Conservation (phyloP, 2,329 filamentous ascomycete species). For the Cadophora sp. region DNA sequence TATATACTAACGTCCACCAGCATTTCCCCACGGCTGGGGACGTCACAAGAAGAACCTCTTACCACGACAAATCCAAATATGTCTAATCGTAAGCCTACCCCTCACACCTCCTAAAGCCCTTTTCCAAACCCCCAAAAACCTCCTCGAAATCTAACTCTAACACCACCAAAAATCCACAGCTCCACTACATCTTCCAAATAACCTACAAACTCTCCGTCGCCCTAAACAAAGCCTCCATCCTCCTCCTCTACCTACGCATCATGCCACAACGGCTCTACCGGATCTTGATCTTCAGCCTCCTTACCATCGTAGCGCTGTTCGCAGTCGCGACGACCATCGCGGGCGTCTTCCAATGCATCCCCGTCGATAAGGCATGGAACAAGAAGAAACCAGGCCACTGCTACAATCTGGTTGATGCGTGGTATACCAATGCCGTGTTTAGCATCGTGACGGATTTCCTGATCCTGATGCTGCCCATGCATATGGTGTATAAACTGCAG, state of each 20-base stretch:
- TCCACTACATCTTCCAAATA: constrained; percentile 32
- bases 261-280: constrained; percentile 28
- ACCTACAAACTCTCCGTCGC: constrained; percentile 31
- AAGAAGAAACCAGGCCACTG: constrained; percentile 27
- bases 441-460: constrained; percentile 30
- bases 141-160: background rate
- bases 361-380: constrained; percentile 30
- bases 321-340: constrained; percentile 27
- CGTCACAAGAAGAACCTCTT: constrained; percentile 26
- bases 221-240: constrained; percentile 28
- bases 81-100: constrained; percentile 25
- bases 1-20: constrained; percentile 14
- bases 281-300: constrained; percentile 23
- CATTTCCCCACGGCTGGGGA: constrained; percentile 27
- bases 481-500: constrained; percentile 33
- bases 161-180: constrained; percentile 17
- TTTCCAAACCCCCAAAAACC: background rate
- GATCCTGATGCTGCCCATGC: constrained; percentile 30
- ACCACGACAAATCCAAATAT: constrained; percentile 17
- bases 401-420: constrained; percentile 29
- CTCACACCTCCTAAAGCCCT: background rate
- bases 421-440: constrained; percentile 31
- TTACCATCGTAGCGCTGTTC: constrained; percentile 23
- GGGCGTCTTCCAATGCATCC: constrained; percentile 30
- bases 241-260: constrained; percentile 31